Evolutionary conservation across 148 eudicot genomes (phyloP), one percentile per base, ranked within the genome.

Genomic region (Rhododendron ovatum): DNA sequence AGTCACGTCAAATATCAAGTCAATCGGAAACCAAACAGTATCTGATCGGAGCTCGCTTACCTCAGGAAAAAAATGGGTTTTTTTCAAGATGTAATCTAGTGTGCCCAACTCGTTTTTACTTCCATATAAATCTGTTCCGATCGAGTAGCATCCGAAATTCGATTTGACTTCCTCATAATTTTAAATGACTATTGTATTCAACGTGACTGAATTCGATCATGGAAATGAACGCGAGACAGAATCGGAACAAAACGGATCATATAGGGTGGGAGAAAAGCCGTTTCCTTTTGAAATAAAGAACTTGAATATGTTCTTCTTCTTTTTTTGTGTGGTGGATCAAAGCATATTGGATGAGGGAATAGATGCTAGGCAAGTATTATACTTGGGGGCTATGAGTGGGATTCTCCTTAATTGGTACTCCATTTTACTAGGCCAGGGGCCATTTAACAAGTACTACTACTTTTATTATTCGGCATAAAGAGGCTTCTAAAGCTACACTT

Each of bases 221-320:
- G 22, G 9, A 59, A 59, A 59, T 22, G 10, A 59, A 59, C 9
- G 26, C 26, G 0, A 59, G 7, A 5, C 5, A 7, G 8, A 59
- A 22, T 22, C n/a, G 26, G 22, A 59, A 20, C 22, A 20, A 59
- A 59, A 8, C 9, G 2, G 0, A 59, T 26, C 2, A 7, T 59
- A 22, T n/a, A 6, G n/a, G 9, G 65, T 20, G 65, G 22, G 6
- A 55, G 61, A 55, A 55, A 55, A 55, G 61, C n/a, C 65, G n/a
- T 59, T 4, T 59, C 65, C 65, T 59, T 59, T 12, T 24, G 20
- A 3, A 13, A 22, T 30, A 50, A 11, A 63, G 88, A 87, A 84
- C 80, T 30, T 87, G 88, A 84, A 78, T 79, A 24, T 79, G 61
- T 84, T 80, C 89, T 41, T 67, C 7, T 55, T 55, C 18, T 55